These are phyloP conservation scores for Canna indica DNA, from an alignment of 176 grass and related monocot species.

Conservation along the genomic window DNA sequence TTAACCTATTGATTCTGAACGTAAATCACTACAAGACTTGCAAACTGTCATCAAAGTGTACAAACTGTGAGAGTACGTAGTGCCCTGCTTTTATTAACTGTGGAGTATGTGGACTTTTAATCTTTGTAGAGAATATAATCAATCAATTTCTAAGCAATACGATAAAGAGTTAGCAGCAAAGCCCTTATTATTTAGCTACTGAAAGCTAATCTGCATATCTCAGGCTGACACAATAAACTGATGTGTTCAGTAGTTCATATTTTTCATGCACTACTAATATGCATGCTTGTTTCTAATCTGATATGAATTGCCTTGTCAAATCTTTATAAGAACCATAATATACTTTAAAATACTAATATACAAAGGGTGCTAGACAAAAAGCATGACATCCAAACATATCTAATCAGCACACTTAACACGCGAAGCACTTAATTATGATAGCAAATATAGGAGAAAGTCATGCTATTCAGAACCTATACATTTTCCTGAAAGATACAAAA, in stretches of 20 bases:
- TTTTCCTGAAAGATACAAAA: neutral
- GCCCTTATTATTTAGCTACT: neutral
- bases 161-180: neutral
- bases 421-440: too few species aligned
- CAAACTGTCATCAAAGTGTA: too few species aligned
- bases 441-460: neutral
- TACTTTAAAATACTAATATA: neutral
- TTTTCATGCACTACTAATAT: neutral
- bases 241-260: neutral
- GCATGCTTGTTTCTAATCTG: neutral
- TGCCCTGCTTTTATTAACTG: too few species aligned
- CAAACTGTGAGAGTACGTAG: too few species aligned
- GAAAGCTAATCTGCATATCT: neutral
- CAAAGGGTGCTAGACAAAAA: neutral
- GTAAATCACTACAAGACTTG: too few species aligned
- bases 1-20: too few species aligned
- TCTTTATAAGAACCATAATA: neutral
- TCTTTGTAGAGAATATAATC: neutral
- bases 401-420: neutral
- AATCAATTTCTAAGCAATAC: neutral
- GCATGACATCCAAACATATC: neutral
- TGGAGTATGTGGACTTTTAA: too few species aligned
- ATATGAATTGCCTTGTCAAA: neutral
- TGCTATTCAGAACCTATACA: neutral
- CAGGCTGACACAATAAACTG: neutral